Base-by-base conservation (phyloP, 1,284 basidiomycete genomes). In the Cerrena zonata region DNA sequence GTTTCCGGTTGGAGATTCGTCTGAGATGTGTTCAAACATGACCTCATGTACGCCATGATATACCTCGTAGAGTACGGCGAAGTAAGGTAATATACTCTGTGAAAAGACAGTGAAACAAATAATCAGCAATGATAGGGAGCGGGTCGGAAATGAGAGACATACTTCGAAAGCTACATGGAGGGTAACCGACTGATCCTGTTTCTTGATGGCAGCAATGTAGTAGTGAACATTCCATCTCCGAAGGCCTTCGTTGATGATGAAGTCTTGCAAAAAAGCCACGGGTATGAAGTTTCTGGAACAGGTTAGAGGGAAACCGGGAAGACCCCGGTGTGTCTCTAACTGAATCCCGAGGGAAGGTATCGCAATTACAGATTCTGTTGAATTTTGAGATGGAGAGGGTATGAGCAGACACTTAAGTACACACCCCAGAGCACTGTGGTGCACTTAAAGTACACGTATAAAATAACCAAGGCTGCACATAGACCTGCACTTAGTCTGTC, bases 211-310 rank as follows among this genome's bases (percentile, higher is more conserved):
- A 2, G 75, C 80, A 10, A 89, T 67, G 61, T 87, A 89, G 59
- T 79, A 86, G 13, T 79, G 75, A 15, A 89, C 74, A 59, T 84
- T 71, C 86, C 86, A 90, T 47, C 84, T 68, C 7, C 66, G 72
- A 15, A 89, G 65, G 2, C 80, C 87, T 63, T 90, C 88, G 58
- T 89, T 85, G 48, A 90, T 82, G 30, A 89, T 59, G 34, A 86
- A 71, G 54, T 87, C 84, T 44, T 76, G 71, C 24, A 89, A 65
- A 2, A 64, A 58, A 1, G 70, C 61, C 26, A 74, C 61, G 5
- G 84, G 80, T 56, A 90, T 78, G 61, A 89, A 89, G 5, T 66
- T 75, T 49, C 76, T 75, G 0, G 70, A 73, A 2, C 70, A 70
- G 41, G 69, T 68, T 3, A 84, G 57, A 2, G 77, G 65, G 27